phyloP scores from a whole-genome alignment of 179 eudicot species.

The Spinacia oleracea region DNA sequence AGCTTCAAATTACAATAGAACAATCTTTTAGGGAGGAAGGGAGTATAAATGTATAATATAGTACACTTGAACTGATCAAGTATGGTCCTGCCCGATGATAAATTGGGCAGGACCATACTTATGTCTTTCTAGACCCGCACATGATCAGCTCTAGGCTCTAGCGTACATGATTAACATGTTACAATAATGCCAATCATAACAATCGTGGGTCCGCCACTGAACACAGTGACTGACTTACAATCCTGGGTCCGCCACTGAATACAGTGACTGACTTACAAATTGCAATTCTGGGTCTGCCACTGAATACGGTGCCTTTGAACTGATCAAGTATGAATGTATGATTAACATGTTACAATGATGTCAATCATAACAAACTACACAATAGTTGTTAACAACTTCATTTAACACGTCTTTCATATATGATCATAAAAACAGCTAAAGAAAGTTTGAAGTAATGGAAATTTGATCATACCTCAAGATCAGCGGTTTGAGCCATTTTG shows the following conservation, averaged over 20 bases:
- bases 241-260: no score
- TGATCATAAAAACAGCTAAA: background rate
- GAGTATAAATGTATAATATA: no score
- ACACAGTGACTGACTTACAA: no score
- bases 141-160: no score
- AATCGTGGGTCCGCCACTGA: no score
- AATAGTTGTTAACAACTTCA: background rate
- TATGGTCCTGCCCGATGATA: background rate
- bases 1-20: no score
- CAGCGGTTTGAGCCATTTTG: conserved; percentile 8
- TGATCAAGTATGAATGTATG: no score
- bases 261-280: no score
- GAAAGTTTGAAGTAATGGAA: background rate
- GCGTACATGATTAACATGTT: background rate
- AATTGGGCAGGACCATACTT: no score
- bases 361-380: background rate
- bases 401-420: background rate
- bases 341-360: background rate
- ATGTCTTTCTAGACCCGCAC: background rate
- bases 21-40: no score
- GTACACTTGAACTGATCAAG: background rate
- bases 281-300: no score
- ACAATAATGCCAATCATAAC: background rate
- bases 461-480: conserved; percentile 16
- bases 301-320: no score